Evolutionary conservation across 208 protist species (phyloP).

Genomic region (Acanthamoeba rhysodes): DNA sequence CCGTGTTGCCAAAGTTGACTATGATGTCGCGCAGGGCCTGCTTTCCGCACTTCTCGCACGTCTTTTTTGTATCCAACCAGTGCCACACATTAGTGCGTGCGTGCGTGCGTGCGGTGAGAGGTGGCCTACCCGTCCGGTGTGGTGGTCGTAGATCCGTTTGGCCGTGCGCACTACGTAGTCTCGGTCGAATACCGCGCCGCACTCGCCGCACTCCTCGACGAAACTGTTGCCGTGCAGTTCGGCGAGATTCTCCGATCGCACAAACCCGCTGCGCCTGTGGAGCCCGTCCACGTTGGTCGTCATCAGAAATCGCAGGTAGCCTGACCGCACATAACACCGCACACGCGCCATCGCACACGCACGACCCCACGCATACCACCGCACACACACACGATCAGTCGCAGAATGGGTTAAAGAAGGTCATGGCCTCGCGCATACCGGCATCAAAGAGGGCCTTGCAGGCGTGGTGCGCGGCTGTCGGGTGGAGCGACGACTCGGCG

Average conservation of each 20-base stretch:
- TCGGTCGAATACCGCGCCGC: background rate
- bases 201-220: constrained; percentile 62
- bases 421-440: background rate
- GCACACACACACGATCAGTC: too few species aligned
- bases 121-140: background rate
- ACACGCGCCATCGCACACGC: background rate
- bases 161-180: constrained; percentile 48
- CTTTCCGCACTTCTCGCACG: constrained; percentile 42
- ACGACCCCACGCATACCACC: too few species aligned
- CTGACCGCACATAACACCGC: background rate
- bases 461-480: constrained; percentile 13
- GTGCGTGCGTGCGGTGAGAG: background rate
- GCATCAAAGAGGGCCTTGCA: background rate
- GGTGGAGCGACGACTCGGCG: background rate
- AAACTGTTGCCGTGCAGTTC: constrained; percentile 75
- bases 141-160: background rate
- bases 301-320: constrained; percentile 14
- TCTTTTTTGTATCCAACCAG: background rate
- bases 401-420: too few species aligned
- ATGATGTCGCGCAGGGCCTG: constrained; percentile 66
- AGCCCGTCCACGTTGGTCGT: constrained; percentile 75
- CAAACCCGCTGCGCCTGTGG: background rate
- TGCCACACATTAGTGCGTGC: background rate
- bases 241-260: constrained; percentile 11
- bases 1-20: constrained; percentile 76